Conservation (phyloP, 148 eudicot genomes). For the Cornus controversa region DNA sequence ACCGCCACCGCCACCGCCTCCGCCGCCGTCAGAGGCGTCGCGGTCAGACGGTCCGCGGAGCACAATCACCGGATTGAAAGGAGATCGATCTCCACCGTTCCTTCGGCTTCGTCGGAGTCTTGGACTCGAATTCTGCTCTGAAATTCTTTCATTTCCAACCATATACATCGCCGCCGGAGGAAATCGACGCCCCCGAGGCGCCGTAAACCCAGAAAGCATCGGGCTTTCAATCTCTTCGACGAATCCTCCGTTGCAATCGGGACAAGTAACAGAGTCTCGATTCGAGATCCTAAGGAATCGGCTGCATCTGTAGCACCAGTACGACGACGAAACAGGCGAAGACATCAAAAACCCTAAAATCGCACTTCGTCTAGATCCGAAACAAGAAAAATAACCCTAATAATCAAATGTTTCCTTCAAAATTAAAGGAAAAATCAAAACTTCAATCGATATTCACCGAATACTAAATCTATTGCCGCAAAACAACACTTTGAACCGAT, state of each 20-base stretch:
- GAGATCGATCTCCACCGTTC: conserved; percentile 71
- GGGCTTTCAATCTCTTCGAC: conserved; percentile 64
- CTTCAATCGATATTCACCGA: not conserved
- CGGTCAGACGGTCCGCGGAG: conserved; percentile 59
- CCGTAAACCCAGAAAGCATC: conserved; percentile 27
- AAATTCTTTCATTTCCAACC: conserved; percentile 29
- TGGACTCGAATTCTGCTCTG: conserved; percentile 31
- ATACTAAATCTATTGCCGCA: not conserved
- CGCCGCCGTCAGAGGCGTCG: conserved; percentile 11
- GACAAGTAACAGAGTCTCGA: conserved; percentile 50
- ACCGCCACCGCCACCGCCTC: conserved; percentile 32
- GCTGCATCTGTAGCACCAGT: conserved; percentile 96
- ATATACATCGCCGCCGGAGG: conserved; percentile 62
- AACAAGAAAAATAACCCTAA: too few relatives aligned
- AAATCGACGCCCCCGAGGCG: conserved; percentile 48
- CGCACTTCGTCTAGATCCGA: conserved; percentile 5
- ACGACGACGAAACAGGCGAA: conserved; percentile 29
- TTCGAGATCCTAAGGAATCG: conserved; percentile 54
- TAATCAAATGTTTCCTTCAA: not conserved
- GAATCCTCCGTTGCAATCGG: conserved; percentile 79
- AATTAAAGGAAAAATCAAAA: not conserved
- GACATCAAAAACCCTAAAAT: conserved; percentile 20
- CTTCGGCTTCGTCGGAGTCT: conserved; percentile 45
- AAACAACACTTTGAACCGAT: not conserved
- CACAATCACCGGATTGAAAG: conserved; percentile 91